Percentiles rank a stretch among this genome's conserved stretches.
Conservation (phyloP, 2,329 filamentous ascomycete genomes). For the Neofusicoccum umdonicola region DNA sequence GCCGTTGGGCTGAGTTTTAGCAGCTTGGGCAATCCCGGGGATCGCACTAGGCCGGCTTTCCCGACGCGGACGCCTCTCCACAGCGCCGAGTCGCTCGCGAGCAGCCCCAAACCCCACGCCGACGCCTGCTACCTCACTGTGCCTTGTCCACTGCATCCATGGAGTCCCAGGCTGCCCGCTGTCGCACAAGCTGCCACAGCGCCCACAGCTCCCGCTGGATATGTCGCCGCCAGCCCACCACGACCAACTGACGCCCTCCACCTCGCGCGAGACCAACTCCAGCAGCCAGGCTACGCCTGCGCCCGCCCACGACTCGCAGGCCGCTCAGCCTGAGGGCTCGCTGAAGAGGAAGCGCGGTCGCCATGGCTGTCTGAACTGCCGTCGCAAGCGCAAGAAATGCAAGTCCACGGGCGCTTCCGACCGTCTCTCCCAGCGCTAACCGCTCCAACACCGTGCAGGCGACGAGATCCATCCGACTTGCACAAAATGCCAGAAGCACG, state of each 20-base stretch:
- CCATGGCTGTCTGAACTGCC: slow-evolving; percentile 22
- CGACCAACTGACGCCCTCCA: not conserved
- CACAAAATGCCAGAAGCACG: slow-evolving; percentile 20
- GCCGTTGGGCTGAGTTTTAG: not conserved
- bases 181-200: not conserved
- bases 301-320: not conserved
- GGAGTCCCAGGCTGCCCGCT: not conserved
- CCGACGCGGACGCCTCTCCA: not conserved
- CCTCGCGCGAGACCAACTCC: slow-evolving; percentile 1
- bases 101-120: slow-evolving; percentile 13
- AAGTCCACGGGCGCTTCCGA: not conserved
- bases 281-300: not conserved
- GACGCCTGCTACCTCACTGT: not conserved
- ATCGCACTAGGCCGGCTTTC: not conserved
- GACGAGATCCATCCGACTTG: slow-evolving; percentile 24
- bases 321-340: not conserved
- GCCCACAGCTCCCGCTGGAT: not conserved
- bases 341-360: slow-evolving; percentile 17
- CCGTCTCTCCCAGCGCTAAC: not conserved
- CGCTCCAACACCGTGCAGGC: not conserved
- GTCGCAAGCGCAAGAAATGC: slow-evolving; percentile 22
- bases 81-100: too few relatives aligned
- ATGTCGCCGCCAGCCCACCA: not conserved
- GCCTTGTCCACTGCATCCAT: not conserved
- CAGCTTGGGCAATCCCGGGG: not conserved